Evolutionary conservation across 2,329 filamentous ascomycete species (phyloP).

Genomic region (Penicillium corylophilum): DNA sequence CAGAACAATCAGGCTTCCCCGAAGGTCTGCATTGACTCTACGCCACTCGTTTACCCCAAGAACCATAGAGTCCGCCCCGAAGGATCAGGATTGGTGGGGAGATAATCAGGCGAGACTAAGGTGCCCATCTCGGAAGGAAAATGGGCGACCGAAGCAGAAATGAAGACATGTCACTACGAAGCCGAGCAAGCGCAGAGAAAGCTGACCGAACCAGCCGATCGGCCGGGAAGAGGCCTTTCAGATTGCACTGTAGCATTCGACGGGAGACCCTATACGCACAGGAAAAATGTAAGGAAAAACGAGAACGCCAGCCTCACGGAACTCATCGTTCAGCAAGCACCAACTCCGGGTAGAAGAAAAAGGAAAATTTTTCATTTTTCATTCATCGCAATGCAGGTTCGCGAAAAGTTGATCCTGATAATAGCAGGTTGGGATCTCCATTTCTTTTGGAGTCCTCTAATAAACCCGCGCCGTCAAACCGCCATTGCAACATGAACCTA

Average conservation of each 20-base stretch:
- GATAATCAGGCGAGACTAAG: background rate
- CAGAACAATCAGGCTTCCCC: background rate
- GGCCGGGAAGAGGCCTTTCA: background rate
- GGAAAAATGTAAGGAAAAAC: background rate
- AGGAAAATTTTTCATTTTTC: conserved; percentile 66
- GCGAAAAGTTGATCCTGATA: conserved; percentile 26
- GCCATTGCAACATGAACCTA: conserved; percentile 65
- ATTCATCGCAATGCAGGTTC: conserved; percentile 36
- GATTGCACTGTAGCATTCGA: background rate
- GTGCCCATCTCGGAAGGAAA: background rate
- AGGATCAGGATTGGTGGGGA: background rate
- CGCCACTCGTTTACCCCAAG: background rate
- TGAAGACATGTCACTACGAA: background rate
- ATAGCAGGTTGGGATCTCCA: conserved; percentile 23
- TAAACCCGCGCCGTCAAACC: conserved; percentile 33
- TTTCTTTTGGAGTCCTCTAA: conserved; percentile 25
- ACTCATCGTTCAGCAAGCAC: conserved; percentile 1
- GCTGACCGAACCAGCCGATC: background rate
- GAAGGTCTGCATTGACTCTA: background rate
- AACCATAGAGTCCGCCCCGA: background rate
- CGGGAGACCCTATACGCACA: background rate
- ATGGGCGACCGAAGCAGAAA: background rate
- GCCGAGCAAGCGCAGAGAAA: background rate
- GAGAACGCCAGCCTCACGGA: conserved; percentile 5
- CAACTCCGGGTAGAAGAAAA: conserved; percentile 59